A percentile compares a stretch with the other conserved stretches of the same genome.
phyloP scores from a whole-genome alignment of 2,329 filamentous ascomycete genomes.

The Hypoxylon rubiginosum region DNA sequence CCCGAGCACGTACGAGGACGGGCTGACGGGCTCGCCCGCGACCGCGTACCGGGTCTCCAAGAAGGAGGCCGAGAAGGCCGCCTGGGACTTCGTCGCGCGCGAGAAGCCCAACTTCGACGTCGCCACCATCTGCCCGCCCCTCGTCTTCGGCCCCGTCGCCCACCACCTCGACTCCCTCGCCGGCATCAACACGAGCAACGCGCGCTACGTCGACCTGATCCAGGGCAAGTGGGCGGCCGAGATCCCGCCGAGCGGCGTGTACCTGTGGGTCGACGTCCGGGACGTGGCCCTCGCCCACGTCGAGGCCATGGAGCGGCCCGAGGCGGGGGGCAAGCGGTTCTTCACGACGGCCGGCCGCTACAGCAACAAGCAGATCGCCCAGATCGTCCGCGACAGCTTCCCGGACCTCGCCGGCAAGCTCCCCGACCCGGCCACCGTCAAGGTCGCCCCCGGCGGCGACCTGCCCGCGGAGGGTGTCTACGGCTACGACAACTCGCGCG shows the following conservation, averaged over 20 bases:
- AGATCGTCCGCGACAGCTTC: conserved; percentile 61
- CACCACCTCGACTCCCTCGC: conserved; percentile 62
- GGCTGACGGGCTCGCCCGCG: conserved; percentile 54
- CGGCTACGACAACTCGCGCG: conserved; percentile 69
- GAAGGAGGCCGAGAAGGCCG: conserved; percentile 66
- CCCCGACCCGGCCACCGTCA: conserved; percentile 57
- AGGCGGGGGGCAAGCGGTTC: conserved; percentile 64
- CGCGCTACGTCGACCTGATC: conserved; percentile 65
- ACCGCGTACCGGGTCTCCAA: conserved; percentile 69
- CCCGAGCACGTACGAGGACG: conserved; percentile 62
- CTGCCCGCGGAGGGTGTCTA: conserved; percentile 60
- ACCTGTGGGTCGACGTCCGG: conserved; percentile 68
- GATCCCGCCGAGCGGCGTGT: conserved; percentile 59
- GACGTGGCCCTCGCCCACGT: conserved; percentile 68
- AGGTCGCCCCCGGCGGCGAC: conserved; percentile 57
- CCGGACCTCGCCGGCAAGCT: conserved; percentile 63
- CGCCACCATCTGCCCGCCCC: conserved; percentile 67
- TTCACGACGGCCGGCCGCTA: conserved; percentile 64
- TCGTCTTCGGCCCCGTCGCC: conserved; percentile 67
- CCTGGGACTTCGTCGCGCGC: conserved; percentile 64
- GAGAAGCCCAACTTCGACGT: conserved; percentile 63
- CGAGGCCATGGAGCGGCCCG: conserved; percentile 62
- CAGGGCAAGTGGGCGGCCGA: conserved; percentile 62
- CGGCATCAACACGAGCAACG: conserved; percentile 67
- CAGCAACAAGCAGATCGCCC: conserved; percentile 61